Evolutionary conservation across 768 basidiomycete species (phyloP), one percentile per base, ranked within the genome.

Genomic region (Pluteus cervinus): DNA sequence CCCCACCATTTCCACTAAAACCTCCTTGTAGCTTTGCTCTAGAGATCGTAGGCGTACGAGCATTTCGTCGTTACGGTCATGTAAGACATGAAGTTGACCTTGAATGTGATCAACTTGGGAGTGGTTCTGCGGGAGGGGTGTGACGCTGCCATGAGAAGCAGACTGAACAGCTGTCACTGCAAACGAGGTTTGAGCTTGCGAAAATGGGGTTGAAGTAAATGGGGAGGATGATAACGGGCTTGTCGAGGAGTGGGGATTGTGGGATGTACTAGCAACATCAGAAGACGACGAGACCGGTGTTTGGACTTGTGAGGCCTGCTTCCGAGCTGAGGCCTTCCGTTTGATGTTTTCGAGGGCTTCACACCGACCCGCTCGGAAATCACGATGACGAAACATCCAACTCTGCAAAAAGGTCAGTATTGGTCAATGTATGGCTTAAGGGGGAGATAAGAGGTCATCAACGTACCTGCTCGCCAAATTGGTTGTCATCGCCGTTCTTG

Each of bases 401-500:
- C 66, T 69, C 69, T 74, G 41, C 8, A 16, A 16, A 18, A 17
- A 5, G 8, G 29, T 12, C 5, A 24, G 29, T 18, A 26, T 37
- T 16, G 29, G 24, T n/a, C 31, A 11, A 14, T 22, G 17, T 35
- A 16, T 24, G 16, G 30, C 46, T 15, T 17, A 6, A 11, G 14
- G 40, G n/a, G 30, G 25, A 22, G 16, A n/a, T 24, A 37, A n/a
- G n/a, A n/a, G n/a, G n/a, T n/a, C n/a, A n/a, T n/a, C n/a, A n/a
- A n/a, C 69, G 11, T 50, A 73, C 72, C 62, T 83, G 69, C 62
- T 76, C 79, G 9, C 72, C 71, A 43, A 69, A 88, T 45, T 79
- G 75, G 54, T 76, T 68, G 48, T 88, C 88, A 46, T 91, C 90
- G 2, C 79, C 80, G 50, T 86, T 89, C 60, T 92, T 93, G 46